phyloP scores from a whole-genome alignment of 768 basidiomycete species.

The Boletus rex-veris region DNA sequence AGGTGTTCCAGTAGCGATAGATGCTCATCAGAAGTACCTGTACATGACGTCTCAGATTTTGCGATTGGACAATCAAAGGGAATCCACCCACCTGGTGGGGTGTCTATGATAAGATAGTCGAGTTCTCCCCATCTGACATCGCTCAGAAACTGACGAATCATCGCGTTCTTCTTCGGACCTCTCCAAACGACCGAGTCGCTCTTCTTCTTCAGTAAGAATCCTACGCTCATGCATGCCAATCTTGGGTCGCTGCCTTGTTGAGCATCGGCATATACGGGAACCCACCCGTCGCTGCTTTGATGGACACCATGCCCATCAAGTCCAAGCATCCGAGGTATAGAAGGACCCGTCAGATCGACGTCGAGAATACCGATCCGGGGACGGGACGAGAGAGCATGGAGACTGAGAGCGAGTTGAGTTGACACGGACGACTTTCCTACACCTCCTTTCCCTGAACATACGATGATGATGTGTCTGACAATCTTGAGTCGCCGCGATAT shows the following conservation, averaged over 20 bases:
- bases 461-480: conserved; percentile 85
- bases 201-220: conserved; percentile 86
- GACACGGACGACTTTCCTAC: conserved; percentile 98
- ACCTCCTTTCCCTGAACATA: conserved; percentile 95
- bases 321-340: conserved; percentile 93
- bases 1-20: conserved; percentile 93
- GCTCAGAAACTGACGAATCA: conserved; percentile 93
- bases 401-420: conserved; percentile 84
- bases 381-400: conserved; percentile 64
- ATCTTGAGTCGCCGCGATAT: conserved; percentile 66
- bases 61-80: background rate
- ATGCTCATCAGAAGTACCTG: conserved; percentile 99
- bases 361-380: conserved; percentile 86
- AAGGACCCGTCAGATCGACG: conserved; percentile 91
- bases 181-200: conserved; percentile 97
- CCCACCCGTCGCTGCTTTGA: conserved; percentile 95
- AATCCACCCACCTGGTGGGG: conserved; percentile 79
- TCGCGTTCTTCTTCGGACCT: conserved; percentile 97
- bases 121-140: conserved; percentile 95
- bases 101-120: conserved; percentile 92
- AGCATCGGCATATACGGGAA: conserved; percentile 90
- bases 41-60: conserved; percentile 6
- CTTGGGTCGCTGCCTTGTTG: conserved; percentile 52
- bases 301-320: conserved; percentile 84
- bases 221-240: conserved; percentile 94